Conservation (phyloP, 805 yeast species). For the Candida ovalis region DNA sequence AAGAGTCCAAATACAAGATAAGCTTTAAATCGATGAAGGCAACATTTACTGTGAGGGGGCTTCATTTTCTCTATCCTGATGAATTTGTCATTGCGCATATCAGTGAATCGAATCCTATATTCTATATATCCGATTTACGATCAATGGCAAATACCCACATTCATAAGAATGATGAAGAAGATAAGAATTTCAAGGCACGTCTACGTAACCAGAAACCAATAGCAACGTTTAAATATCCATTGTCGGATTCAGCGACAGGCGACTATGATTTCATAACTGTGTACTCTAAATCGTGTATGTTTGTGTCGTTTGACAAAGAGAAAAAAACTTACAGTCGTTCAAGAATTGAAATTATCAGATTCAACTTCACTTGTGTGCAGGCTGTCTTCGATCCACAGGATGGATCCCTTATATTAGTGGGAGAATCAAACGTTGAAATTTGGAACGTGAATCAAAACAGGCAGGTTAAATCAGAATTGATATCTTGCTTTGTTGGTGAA, state of each 20-base stretch:
- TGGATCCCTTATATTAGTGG: constrained; percentile 20
- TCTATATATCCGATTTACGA: constrained; percentile 26
- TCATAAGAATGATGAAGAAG: constrained; percentile 19
- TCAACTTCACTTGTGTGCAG: constrained; percentile 23
- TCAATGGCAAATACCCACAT: constrained; percentile 26
- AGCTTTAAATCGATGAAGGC: constrained; percentile 27
- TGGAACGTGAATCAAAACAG: constrained; percentile 22
- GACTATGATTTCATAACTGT: constrained; percentile 29
- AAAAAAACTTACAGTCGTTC: constrained; percentile 19
- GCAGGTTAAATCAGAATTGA: constrained; percentile 18
- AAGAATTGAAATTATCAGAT: constrained; percentile 24
- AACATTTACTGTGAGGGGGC: constrained; percentile 18
- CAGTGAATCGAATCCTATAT: constrained; percentile 25
- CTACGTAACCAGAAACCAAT: constrained; percentile 26
- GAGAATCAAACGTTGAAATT: constrained; percentile 25
- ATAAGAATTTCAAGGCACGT: constrained; percentile 24
- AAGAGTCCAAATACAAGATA: constrained; percentile 20
- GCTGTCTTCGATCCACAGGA: constrained; percentile 29
- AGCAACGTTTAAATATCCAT: constrained; percentile 23
- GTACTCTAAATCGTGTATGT: constrained; percentile 25
- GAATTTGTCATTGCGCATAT: constrained; percentile 28
- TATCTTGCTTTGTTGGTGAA: constrained; percentile 25
- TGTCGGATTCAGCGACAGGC: constrained; percentile 6
- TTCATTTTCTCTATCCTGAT: constrained; percentile 26
- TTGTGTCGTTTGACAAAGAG: constrained; percentile 22